Conservation (phyloP, 2,329 filamentous ascomycete species). For the Epichloe brachyelytri region DNA sequence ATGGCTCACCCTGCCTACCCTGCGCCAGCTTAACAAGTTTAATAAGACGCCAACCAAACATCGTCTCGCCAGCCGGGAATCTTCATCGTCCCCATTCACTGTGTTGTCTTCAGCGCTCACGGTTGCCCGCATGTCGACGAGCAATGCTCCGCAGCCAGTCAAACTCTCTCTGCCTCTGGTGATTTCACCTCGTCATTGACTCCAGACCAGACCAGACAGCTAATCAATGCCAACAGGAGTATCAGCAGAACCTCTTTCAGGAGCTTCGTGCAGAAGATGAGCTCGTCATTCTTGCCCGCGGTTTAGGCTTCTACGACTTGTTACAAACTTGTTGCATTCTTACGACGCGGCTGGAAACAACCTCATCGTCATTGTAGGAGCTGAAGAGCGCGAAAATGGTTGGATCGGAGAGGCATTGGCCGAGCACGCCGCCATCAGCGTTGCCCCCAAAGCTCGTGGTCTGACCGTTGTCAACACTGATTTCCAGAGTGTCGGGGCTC, state of each 20-base stretch:
- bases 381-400: constrained; percentile 84
- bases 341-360: constrained; percentile 96
- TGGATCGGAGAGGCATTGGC: constrained; percentile 96
- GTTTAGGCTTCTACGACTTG: constrained; percentile 77
- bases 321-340: constrained; percentile 92
- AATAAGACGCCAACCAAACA: too few relatives aligned
- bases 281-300: constrained; percentile 80
- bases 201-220: background rate
- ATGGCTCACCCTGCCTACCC: too few relatives aligned
- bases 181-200: background rate
- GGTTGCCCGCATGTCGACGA: constrained; percentile 34
- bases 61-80: background rate
- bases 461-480: constrained; percentile 92
- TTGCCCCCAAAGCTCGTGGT: constrained; percentile 67
- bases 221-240: constrained; percentile 41
- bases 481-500: constrained; percentile 68
- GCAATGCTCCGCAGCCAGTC: constrained; percentile 51
- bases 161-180: constrained; percentile 61
- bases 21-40: too few relatives aligned
- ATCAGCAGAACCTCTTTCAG: constrained; percentile 90
- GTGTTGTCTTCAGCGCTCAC: background rate
- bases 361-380: constrained; percentile 75
- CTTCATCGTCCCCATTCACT: background rate
- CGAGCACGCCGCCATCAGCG: constrained; percentile 87
- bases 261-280: constrained; percentile 85